A percentile compares a stretch with the other conserved stretches of the same genome.
Evolutionary conservation across 2,329 filamentous ascomycete species (phyloP).

Genomic region (Aurifilum marmelostoma): DNA sequence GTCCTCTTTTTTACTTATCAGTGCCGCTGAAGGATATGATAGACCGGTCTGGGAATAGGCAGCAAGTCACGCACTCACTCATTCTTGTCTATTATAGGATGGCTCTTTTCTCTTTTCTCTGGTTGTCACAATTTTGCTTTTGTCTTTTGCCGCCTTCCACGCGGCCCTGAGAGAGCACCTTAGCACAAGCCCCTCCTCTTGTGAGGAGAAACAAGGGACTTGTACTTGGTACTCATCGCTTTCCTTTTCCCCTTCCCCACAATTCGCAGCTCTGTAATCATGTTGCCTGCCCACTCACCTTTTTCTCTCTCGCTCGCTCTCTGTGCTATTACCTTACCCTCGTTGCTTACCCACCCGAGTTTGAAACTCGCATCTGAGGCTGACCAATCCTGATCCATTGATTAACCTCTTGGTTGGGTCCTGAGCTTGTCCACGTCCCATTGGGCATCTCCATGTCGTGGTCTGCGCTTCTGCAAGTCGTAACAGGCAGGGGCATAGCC

Average conservation of each 20-base stretch:
- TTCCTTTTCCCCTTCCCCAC: not conserved
- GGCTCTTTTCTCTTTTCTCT: not conserved
- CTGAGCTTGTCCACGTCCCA: not conserved
- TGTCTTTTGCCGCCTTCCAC: not conserved
- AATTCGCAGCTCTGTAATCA: not conserved
- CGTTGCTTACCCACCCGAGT: not conserved
- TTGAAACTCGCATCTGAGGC: not conserved
- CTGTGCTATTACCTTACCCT: not conserved
- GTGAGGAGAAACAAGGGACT: not conserved
- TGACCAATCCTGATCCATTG: constrained; percentile 4
- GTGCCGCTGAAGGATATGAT: not conserved
- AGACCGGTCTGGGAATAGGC: not conserved
- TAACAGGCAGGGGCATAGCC: constrained; percentile 10
- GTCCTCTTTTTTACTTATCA: not conserved
- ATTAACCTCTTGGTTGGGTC: not conserved
- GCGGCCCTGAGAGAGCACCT: not conserved
- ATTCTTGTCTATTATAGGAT: not conserved
- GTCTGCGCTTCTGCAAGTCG: constrained; percentile 4
- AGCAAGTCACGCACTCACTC: not conserved
- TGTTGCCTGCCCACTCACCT: not conserved
- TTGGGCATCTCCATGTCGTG: constrained; percentile 12
- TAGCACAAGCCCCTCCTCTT: not conserved
- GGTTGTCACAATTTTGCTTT: no score
- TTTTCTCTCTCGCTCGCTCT: not conserved
- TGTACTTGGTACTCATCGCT: no score